Percentiles rank a stretch among this genome's conserved stretches.
These are phyloP conservation scores for Salix viminalis DNA, from an alignment of 345 rosid genomes.

Conservation along the genomic window DNA sequence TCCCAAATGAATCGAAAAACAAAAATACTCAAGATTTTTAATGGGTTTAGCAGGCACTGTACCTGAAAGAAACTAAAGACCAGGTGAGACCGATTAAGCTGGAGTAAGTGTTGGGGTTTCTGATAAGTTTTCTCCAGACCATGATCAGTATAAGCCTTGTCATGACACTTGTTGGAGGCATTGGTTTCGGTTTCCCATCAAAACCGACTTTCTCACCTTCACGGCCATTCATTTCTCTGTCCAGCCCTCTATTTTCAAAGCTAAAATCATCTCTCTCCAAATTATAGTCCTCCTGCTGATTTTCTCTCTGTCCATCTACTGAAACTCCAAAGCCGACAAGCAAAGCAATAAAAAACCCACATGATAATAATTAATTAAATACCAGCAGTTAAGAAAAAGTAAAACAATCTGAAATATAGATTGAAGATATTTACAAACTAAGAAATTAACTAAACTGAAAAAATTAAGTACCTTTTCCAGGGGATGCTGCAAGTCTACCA, in stretches of 20 bases:
- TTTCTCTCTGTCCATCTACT: constrained; percentile 40
- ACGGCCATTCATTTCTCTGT: constrained; percentile 36
- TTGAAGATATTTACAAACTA: background rate
- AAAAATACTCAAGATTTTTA: background rate
- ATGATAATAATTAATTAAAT: background rate
- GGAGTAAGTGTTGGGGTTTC: constrained; percentile 96
- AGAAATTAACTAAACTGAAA: background rate
- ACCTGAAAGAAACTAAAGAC: constrained; percentile 93
- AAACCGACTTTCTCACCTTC: constrained; percentile 48
- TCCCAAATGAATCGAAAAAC: background rate
- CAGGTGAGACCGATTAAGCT: constrained; percentile 90
- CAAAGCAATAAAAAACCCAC: background rate
- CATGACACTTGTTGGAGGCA: constrained; percentile 98
- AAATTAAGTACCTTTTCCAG: constrained; percentile 54
- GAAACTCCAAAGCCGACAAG: constrained; percentile 11
- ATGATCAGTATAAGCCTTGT: constrained; percentile 94
- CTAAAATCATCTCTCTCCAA: constrained; percentile 80
- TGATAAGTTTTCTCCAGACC: constrained; percentile 99
- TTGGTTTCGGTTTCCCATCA: constrained; percentile 55
- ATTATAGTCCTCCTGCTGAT: constrained; percentile 36
- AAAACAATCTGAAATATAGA: background rate
- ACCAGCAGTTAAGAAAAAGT: background rate
- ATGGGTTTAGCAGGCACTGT: background rate
- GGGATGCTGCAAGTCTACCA: constrained; percentile 66
- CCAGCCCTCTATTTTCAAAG: constrained; percentile 62